Conservation (phyloP, 108 stramenopile genomes). For the Nannochloropsis gaditana region DNA sequence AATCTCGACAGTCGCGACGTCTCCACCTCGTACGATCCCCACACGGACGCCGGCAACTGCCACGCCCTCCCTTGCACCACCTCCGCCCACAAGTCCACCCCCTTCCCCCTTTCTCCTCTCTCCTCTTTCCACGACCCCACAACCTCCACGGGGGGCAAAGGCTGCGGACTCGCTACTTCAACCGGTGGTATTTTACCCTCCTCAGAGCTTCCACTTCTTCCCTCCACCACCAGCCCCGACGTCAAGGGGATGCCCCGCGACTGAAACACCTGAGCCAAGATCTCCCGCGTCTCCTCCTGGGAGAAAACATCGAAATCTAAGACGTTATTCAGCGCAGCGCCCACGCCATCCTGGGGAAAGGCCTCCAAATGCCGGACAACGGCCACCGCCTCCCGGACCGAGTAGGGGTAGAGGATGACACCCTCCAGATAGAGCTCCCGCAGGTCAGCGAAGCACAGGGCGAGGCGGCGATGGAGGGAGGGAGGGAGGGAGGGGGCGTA, state of each 20-base stretch:
- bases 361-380: constrained; percentile 70
- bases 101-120: not conserved
- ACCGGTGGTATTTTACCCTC: not conserved
- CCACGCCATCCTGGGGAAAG: constrained; percentile 66
- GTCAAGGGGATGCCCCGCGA: constrained; percentile 14
- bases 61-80: not conserved
- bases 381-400: constrained; percentile 68
- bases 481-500: constrained; percentile 62
- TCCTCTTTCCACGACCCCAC: not conserved
- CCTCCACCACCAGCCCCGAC: not conserved
- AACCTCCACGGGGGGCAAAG: not conserved
- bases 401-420: constrained; percentile 67
- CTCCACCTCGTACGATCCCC: not conserved
- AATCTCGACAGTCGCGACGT: not conserved
- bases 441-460: constrained; percentile 62
- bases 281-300: not conserved
- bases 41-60: not conserved
- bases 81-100: constrained; percentile 2
- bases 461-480: constrained; percentile 55
- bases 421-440: constrained; percentile 61
- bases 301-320: constrained; percentile 42
- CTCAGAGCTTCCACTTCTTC: not conserved
- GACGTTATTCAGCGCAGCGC: constrained; percentile 65
- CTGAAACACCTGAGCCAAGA: not conserved
- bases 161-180: not conserved